Evolutionary conservation across 2,329 filamentous ascomycete genomes (phyloP).

Genomic region (Aspergillus brunneoviolaceus): DNA sequence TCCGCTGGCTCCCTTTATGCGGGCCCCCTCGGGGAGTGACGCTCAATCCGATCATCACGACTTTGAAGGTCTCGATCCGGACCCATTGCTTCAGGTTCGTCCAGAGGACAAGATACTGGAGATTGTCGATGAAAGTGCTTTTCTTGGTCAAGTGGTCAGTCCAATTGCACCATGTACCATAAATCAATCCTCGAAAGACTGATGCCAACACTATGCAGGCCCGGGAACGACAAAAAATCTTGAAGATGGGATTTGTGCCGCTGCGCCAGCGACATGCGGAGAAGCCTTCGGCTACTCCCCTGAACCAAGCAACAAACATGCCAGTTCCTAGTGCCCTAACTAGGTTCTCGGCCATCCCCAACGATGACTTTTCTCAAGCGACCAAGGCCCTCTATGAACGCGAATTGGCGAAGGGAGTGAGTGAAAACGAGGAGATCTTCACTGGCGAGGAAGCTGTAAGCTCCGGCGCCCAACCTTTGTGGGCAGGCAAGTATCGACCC

Average conservation of each 20-base stretch:
- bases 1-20: conserved; percentile 45
- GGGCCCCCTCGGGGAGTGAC: conserved; percentile 14
- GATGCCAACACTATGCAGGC: conserved; percentile 34
- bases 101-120: conserved; percentile 63
- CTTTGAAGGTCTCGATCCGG: conserved; percentile 58
- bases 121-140: conserved; percentile 58
- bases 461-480: conserved; percentile 65
- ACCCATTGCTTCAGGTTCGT: conserved; percentile 63
- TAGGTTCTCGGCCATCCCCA: conserved; percentile 67
- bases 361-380: conserved; percentile 80
- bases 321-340: conserved; percentile 58
- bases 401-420: conserved; percentile 85
- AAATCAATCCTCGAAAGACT: not conserved
- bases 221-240: conserved; percentile 59
- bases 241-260: conserved; percentile 69
- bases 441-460: conserved; percentile 80
- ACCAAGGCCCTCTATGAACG: conserved; percentile 89
- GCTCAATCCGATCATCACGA: conserved; percentile 31
- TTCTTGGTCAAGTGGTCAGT: conserved; percentile 57
- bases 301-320: conserved; percentile 39
- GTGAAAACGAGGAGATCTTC: conserved; percentile 95
- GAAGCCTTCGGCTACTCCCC: conserved; percentile 33
- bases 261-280: conserved; percentile 47
- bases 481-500: conserved; percentile 81
- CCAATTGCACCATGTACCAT: not conserved